phyloP scores from a whole-genome alignment of 225 moss, liverwort and hornwort genomes.

The Pseudoscleropodium purum region DNA sequence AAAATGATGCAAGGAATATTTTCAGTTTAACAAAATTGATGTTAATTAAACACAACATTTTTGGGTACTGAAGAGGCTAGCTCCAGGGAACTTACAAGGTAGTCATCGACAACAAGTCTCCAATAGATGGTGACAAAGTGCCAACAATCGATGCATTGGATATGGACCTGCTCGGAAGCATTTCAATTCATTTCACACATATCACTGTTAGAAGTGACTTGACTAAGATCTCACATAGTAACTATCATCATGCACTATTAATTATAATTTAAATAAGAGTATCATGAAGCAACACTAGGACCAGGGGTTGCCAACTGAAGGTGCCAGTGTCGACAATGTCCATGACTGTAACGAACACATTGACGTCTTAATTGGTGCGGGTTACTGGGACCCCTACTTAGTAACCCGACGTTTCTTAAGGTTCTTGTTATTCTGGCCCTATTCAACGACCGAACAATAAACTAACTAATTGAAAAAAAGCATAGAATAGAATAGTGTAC shows the following conservation, averaged over 20 bases:
- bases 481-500: too few species aligned
- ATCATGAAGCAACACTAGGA: neutral
- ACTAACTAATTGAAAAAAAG: neutral
- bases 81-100: neutral
- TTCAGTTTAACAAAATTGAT: too few species aligned
- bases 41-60: neutral
- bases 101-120: neutral
- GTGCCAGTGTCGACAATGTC: neutral
- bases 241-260: neutral
- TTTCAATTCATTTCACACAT: neutral
- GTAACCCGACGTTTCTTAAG: neutral
- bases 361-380: neutral
- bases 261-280: neutral
- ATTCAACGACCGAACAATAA: neutral
- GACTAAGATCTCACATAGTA: neutral
- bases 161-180: neutral
- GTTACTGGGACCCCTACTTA: neutral
- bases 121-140: neutral
- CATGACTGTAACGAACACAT: neutral
- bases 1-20: neutral
- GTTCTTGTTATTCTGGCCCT: neutral
- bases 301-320: neutral
- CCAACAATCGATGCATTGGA: neutral
- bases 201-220: neutral
- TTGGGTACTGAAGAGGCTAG: neutral